A percentile compares a stretch with the other conserved stretches of the same genome.
These are phyloP conservation scores for Vigna hirtella DNA, from an alignment of 306 rosid genomes.

Conservation along the genomic window DNA sequence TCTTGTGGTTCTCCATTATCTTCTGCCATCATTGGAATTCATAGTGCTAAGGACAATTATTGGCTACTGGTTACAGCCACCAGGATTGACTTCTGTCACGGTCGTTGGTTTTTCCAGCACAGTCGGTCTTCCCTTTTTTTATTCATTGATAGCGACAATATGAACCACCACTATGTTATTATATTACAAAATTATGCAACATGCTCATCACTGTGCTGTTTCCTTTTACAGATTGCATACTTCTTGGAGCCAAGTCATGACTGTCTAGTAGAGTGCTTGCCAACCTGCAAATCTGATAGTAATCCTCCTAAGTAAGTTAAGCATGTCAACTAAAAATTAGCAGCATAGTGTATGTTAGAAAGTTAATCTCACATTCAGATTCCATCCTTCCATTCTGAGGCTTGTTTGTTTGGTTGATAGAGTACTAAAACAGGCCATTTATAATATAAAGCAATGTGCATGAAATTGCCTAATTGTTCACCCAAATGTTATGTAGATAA, in stretches of 20 bases:
- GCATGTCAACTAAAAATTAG: constrained; percentile 6
- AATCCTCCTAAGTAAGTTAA: constrained; percentile 87
- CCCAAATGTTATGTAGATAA: not conserved
- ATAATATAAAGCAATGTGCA: not conserved
- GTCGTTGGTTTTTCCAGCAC: not conserved
- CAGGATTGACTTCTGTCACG: not conserved
- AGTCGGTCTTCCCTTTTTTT: not conserved
- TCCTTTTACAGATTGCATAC: constrained; percentile 72
- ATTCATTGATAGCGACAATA: not conserved
- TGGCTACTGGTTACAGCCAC: not conserved
- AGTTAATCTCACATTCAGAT: constrained; percentile 23
- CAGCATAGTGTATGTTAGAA: constrained; percentile 11
- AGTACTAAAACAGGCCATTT: not conserved
- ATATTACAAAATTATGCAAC: not conserved
- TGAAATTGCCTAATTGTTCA: not conserved
- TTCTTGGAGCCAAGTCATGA: constrained; percentile 86
- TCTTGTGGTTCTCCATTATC: not conserved
- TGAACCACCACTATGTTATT: not conserved
- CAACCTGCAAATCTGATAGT: constrained; percentile 81
- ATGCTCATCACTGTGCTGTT: constrained; percentile 36
- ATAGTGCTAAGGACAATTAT: not conserved
- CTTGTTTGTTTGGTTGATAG: not conserved
- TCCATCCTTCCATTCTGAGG: not conserved
- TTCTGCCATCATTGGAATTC: constrained; percentile 9
- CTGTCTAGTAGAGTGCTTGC: constrained; percentile 88